These are phyloP conservation scores for Peronospora farinosa DNA, from an alignment of 352 stramenopile genomes.

Conservation along the genomic window DNA sequence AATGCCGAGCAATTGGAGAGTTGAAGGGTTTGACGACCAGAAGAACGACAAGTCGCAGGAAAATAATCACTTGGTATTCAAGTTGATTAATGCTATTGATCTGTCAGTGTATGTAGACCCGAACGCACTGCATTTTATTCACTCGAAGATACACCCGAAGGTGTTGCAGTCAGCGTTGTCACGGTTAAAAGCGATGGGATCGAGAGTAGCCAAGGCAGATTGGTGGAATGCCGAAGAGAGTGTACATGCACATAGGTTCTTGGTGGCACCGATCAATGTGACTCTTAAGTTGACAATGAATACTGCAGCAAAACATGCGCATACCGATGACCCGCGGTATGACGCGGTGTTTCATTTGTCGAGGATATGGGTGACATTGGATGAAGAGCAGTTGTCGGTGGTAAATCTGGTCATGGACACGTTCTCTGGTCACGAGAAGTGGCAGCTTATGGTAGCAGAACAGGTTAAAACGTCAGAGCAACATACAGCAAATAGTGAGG, in stretches of 20 bases:
- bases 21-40: slow-evolving; percentile 59
- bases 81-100: slow-evolving; percentile 82
- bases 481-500: slow-evolving; percentile 38
- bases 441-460: slow-evolving; percentile 62
- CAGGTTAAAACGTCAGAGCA: slow-evolving; percentile 58
- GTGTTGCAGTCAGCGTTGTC: slow-evolving; percentile 69
- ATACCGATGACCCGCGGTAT: slow-evolving; percentile 75
- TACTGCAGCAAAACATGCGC: slow-evolving; percentile 56
- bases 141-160: slow-evolving; percentile 72
- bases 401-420: slow-evolving; percentile 70
- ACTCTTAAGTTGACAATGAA: slow-evolving; percentile 87
- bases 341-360: slow-evolving; percentile 74
- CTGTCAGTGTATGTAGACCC: slow-evolving; percentile 85
- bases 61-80: slow-evolving; percentile 73
- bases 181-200: slow-evolving; percentile 80
- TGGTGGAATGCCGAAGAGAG: slow-evolving; percentile 79
- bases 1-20: slow-evolving; percentile 78
- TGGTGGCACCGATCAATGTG: slow-evolving; percentile 77
- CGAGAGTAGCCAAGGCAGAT: slow-evolving; percentile 42
- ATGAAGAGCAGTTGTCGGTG: slow-evolving; percentile 83
- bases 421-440: slow-evolving; percentile 65
- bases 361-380: slow-evolving; percentile 59
- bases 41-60: slow-evolving; percentile 24
- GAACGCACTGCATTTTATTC: slow-evolving; percentile 79
- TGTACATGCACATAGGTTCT: slow-evolving; percentile 68